phyloP scores from a whole-genome alignment of 305 asterid genomes.

The Caryopteris hybrid region DNA sequence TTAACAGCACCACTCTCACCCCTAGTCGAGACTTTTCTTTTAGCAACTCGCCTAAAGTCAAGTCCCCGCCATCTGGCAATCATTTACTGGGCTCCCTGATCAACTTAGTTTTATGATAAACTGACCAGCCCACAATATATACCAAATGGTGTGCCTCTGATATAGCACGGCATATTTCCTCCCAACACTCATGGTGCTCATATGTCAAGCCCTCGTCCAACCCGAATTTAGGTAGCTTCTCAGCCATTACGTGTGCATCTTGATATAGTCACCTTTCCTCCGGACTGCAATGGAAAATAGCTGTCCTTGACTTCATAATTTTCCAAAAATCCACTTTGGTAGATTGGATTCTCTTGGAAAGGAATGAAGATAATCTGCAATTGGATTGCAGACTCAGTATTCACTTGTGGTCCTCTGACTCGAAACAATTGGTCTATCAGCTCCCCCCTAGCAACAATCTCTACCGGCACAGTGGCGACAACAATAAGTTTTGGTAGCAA shows the following conservation, averaged over 20 bases:
- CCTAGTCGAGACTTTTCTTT: not conserved
- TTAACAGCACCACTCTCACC: not conserved
- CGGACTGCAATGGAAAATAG: constrained; percentile 61
- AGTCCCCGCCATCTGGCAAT: not conserved
- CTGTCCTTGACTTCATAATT: constrained; percentile 43
- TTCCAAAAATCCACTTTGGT: constrained; percentile 30
- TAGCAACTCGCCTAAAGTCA: not conserved
- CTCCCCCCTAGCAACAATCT: constrained; percentile 42
- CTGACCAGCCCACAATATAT: not conserved
- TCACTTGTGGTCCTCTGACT: constrained; percentile 47
- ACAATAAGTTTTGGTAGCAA: not conserved
- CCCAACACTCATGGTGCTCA: not conserved
- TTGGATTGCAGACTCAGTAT: constrained; percentile 49
- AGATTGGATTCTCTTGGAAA: constrained; percentile 32
- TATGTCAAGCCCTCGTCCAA: not conserved
- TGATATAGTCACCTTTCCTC: constrained; percentile 71
- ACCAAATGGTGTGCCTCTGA: not conserved
- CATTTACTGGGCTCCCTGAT: not conserved
- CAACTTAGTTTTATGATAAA: not conserved
- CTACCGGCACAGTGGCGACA: constrained; percentile 38
- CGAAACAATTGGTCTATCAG: constrained; percentile 58
- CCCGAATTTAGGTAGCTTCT: not conserved
- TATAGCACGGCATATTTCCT: not conserved
- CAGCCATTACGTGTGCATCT: constrained; percentile 37
- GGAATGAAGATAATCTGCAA: constrained; percentile 46